Evolutionary conservation across 345 rosid genomes (phyloP).

Genomic region (Sonneratia alba): DNA sequence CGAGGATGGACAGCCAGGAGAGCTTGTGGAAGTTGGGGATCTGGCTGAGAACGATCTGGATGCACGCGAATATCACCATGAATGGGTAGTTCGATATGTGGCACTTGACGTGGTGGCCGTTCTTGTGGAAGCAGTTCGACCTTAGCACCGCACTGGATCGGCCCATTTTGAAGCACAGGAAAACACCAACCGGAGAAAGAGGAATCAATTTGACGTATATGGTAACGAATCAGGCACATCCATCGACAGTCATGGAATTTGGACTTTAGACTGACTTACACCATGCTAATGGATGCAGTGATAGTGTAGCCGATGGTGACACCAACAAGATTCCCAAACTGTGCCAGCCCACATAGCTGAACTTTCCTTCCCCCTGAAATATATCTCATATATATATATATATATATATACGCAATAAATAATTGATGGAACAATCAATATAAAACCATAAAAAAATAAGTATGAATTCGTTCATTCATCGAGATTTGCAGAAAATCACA

Average conservation of each 20-base stretch:
- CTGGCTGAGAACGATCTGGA: constrained; percentile 69
- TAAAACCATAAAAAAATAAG: background rate
- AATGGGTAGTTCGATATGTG: constrained; percentile 42
- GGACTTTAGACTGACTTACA: constrained; percentile 34
- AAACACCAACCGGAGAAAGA: too few species aligned
- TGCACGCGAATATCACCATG: constrained; percentile 60
- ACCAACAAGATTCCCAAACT: constrained; percentile 62
- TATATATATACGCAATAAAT: background rate
- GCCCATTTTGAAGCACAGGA: background rate
- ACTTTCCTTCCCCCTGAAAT: constrained; percentile 42
- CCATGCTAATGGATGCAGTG: constrained; percentile 88
- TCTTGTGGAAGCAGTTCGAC: constrained; percentile 55
- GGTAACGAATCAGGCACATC: too few species aligned
- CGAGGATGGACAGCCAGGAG: constrained; percentile 76
- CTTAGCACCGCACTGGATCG: constrained; percentile 45
- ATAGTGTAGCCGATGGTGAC: constrained; percentile 76
- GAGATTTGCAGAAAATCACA: background rate
- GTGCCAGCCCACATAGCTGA: constrained; percentile 66
- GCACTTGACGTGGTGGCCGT: constrained; percentile 54
- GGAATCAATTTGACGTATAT: background rate
- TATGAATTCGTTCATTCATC: background rate
- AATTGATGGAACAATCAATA: background rate
- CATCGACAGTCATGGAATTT: too few species aligned
- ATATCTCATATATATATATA: too few species aligned
- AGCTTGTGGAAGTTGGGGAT: constrained; percentile 81